Conservation (phyloP, 768 basidiomycete species). For the Suillus brevipes region DNA sequence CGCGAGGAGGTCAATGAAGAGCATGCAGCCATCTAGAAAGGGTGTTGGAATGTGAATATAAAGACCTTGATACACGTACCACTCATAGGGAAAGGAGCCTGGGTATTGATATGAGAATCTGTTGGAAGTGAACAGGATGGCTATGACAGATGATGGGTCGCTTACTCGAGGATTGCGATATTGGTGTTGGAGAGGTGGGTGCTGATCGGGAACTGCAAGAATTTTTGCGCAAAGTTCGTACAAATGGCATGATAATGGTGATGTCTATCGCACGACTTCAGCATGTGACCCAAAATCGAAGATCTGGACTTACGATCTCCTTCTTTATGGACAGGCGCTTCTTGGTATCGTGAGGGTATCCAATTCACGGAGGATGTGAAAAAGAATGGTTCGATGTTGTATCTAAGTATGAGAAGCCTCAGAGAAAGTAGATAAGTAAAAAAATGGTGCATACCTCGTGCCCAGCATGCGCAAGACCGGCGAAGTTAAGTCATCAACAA, state of each 20-base stretch:
- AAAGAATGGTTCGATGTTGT: slow-evolving; percentile 62
- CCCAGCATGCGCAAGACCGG: slow-evolving; percentile 59
- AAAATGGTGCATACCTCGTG: slow-evolving; percentile 39
- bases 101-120: slow-evolving; percentile 47
- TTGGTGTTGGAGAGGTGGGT: background rate
- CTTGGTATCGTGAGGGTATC: slow-evolving; percentile 68
- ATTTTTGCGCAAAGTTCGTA: slow-evolving; percentile 38
- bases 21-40: slow-evolving; percentile 18
- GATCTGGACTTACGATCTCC: slow-evolving; percentile 53
- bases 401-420: slow-evolving; percentile 29
- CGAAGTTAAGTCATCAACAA: slow-evolving; percentile 50
- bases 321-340: slow-evolving; percentile 36
- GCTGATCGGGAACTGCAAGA: background rate
- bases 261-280: slow-evolving; percentile 42
- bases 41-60: slow-evolving; percentile 1
- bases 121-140: background rate
- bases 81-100: slow-evolving; percentile 42
- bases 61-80: slow-evolving; percentile 27
- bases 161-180: background rate
- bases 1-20: slow-evolving; percentile 49
- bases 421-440: background rate
- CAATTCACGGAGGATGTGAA: slow-evolving; percentile 64
- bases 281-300: background rate
- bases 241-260: slow-evolving; percentile 56
- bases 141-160: slow-evolving; percentile 9